Conservation (phyloP, 2,329 filamentous ascomycete genomes). For the Neopestalotiopsis rosae region DNA sequence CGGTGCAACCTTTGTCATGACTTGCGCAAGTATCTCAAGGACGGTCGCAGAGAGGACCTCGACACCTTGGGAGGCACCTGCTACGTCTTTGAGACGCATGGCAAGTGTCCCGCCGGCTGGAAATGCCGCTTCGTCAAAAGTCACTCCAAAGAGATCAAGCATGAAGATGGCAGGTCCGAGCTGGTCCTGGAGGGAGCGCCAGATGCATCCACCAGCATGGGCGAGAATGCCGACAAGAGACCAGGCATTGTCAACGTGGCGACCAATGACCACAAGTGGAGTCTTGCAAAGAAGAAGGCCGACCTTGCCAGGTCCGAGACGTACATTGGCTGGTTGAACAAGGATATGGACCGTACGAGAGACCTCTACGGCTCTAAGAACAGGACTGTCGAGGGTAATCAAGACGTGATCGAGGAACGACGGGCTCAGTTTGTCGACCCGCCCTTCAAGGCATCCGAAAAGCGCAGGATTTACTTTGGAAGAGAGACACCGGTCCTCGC, state of each 20-base stretch:
- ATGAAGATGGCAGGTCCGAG: constrained; percentile 82
- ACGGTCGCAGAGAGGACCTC: constrained; percentile 82
- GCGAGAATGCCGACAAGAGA: constrained; percentile 46
- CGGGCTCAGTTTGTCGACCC: constrained; percentile 84
- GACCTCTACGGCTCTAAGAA: constrained; percentile 52
- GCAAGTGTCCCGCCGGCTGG: constrained; percentile 85
- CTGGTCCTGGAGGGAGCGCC: constrained; percentile 66
- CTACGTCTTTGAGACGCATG: constrained; percentile 78
- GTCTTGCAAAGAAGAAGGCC: constrained; percentile 74
- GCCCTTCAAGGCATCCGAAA: constrained; percentile 89
- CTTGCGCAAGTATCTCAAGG: constrained; percentile 80
- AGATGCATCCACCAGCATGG: constrained; percentile 19
- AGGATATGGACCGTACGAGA: constrained; percentile 58
- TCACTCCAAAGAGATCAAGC: constrained; percentile 82
- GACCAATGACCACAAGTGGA: constrained; percentile 71
- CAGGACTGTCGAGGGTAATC: constrained; percentile 40
- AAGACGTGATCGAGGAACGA: constrained; percentile 62
- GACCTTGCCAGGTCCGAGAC: constrained; percentile 75
- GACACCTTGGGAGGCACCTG: constrained; percentile 78
- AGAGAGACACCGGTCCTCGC: constrained; percentile 92
- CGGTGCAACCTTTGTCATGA: constrained; percentile 85
- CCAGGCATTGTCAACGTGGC: constrained; percentile 80
- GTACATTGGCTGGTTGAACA: constrained; percentile 79
- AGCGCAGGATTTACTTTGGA: constrained; percentile 91
- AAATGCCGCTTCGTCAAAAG: constrained; percentile 90